phyloP scores from a whole-genome alignment of 257 asterid species.

The Solanum gandarillasii region DNA sequence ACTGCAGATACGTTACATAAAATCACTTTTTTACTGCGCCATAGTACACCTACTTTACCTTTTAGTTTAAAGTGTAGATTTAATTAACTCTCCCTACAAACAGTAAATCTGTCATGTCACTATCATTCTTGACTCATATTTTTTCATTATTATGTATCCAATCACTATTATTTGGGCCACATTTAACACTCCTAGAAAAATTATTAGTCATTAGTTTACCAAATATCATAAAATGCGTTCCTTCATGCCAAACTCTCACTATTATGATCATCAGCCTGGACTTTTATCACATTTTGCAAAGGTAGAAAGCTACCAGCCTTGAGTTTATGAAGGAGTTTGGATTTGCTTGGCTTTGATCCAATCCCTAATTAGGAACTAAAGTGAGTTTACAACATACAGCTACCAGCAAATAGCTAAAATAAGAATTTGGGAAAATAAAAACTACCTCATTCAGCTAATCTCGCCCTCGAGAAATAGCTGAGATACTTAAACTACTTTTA shows the following conservation, averaged over 20 bases:
- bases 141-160: not conserved
- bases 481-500: not conserved
- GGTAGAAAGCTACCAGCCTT: not conserved
- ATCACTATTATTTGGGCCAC: not conserved
- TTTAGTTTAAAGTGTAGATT: not conserved
- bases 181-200: not conserved
- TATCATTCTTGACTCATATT: not conserved
- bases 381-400: not conserved
- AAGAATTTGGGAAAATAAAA: not conserved
- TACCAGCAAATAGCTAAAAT: not conserved
- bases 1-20: not conserved
- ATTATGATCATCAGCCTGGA: not conserved
- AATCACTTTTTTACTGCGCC: not conserved
- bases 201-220: not conserved
- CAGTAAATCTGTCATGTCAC: not conserved
- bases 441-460: not conserved
- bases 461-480: not conserved
- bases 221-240: not conserved
- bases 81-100: not conserved
- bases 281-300: not conserved
- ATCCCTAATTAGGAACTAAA: not conserved
- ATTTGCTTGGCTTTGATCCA: not conserved
- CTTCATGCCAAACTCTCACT: not conserved
- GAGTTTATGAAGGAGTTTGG: not conserved
- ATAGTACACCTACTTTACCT: not conserved